Evolutionary conservation across 805 yeast genomes (phyloP).

Genomic region (Wickerhamomyces tratensis): DNA sequence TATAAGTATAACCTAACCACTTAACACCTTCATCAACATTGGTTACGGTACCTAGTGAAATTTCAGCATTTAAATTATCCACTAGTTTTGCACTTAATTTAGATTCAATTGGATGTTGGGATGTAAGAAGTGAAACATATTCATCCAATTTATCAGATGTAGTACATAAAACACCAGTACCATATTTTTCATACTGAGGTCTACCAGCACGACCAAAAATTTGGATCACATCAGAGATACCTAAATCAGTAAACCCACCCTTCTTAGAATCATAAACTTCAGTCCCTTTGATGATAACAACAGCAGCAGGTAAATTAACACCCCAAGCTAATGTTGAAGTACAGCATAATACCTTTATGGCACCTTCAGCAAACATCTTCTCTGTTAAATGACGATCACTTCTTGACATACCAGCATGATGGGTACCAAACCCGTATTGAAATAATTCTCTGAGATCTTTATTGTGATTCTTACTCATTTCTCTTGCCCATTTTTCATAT

Average conservation of each 20-base stretch:
- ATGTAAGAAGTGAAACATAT: conserved; percentile 79
- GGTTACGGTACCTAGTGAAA: conserved; percentile 90
- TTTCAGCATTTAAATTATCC: conserved; percentile 94
- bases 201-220: conserved; percentile 99
- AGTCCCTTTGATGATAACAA: conserved; percentile 93
- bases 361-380: conserved; percentile 75
- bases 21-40: conserved; percentile 89
- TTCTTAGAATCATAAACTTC: conserved; percentile 90
- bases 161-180: conserved; percentile 89
- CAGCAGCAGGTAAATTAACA: conserved; percentile 96
- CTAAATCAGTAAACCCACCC: conserved; percentile 91
- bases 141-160: conserved; percentile 75
- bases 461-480: conserved; percentile 61
- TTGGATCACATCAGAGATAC: conserved; percentile 94
- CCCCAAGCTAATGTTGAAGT: conserved; percentile 99
- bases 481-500: conserved; percentile 43
- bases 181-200: conserved; percentile 88
- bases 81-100: conserved; percentile 66
- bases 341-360: conserved; percentile 83
- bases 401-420: conserved; percentile 95
- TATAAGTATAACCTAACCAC: conserved; percentile 97
- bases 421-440: conserved; percentile 79
- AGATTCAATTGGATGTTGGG: conserved; percentile 95
- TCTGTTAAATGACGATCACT: conserved; percentile 86
- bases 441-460: conserved; percentile 78